Conservation (phyloP, 1,139 yeast species). For the Blastobotrys buckinghamii region DNA sequence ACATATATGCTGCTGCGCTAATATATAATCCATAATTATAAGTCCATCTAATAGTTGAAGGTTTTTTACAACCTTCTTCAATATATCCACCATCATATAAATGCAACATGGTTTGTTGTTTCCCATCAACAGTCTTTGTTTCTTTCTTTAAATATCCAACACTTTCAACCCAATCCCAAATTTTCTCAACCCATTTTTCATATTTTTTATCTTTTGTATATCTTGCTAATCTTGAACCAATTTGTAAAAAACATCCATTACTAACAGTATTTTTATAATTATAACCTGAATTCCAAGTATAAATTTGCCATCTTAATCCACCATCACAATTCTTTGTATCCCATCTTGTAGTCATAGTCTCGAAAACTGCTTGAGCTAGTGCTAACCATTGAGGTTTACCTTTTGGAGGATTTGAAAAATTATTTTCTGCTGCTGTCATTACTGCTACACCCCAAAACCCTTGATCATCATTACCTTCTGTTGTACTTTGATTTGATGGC, state of each 20-base stretch:
- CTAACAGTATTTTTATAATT: constrained; percentile 87
- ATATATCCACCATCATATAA: constrained; percentile 74
- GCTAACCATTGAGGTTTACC: constrained; percentile 62
- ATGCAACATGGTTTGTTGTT: background rate
- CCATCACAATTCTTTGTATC: constrained; percentile 69
- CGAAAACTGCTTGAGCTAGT: constrained; percentile 74
- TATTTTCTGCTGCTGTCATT: constrained; percentile 85
- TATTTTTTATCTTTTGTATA: constrained; percentile 69
- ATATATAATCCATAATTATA: constrained; percentile 80
- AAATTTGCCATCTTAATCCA: constrained; percentile 95
- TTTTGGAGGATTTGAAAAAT: constrained; percentile 64
- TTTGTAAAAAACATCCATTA: constrained; percentile 83
- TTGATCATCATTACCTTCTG: constrained; percentile 97
- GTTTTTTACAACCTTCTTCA: constrained; percentile 54
- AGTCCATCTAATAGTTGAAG: constrained; percentile 69
- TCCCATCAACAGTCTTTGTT: constrained; percentile 22
- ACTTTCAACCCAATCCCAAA: constrained; percentile 76
- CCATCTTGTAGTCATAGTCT: constrained; percentile 89
- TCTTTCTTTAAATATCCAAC: constrained; percentile 45
- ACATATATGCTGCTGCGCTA: constrained; percentile 77
- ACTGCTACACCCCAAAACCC: constrained; percentile 95
- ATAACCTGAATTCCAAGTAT: constrained; percentile 90
- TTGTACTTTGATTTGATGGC: constrained; percentile 86
- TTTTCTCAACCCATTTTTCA: constrained; percentile 72
- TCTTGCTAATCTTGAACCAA: constrained; percentile 83